Conservation (phyloP, 352 stramenopile species). For the Phytophthora meadii region DNA sequence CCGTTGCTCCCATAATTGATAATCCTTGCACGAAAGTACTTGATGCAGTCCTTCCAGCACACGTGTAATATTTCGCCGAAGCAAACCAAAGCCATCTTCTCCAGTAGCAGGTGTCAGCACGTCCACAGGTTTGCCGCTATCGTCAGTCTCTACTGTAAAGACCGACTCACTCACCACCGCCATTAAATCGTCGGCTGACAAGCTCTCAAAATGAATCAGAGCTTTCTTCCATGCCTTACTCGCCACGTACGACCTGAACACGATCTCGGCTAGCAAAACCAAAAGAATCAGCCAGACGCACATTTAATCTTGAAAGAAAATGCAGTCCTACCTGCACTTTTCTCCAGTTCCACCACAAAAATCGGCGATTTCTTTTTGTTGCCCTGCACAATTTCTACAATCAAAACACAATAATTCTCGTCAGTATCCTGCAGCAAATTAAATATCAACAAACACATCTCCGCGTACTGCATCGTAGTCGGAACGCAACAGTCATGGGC, state of each 20-base stretch:
- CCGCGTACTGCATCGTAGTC: constrained; percentile 63
- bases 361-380: constrained; percentile 84
- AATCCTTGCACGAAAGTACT: constrained; percentile 70
- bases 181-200: constrained; percentile 59
- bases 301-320: neutral
- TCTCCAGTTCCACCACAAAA: constrained; percentile 74
- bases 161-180: constrained; percentile 34
- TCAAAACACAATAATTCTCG: constrained; percentile 4
- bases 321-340: constrained; percentile 49
- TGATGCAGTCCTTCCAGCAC: constrained; percentile 75
- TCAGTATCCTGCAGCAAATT: neutral
- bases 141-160: constrained; percentile 23
- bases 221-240: constrained; percentile 88
- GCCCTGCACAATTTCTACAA: constrained; percentile 72
- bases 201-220: constrained; percentile 69
- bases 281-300: constrained; percentile 5
- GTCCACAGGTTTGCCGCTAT: constrained; percentile 35
- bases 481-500: constrained; percentile 42
- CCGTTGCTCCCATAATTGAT: constrained; percentile 88
- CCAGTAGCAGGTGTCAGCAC: constrained; percentile 58
- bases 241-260: constrained; percentile 80
- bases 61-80: constrained; percentile 74
- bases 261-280: constrained; percentile 47
- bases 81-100: constrained; percentile 84
- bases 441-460: constrained; percentile 3